These are phyloP conservation scores for Alternaria viburni DNA, from an alignment of 2,329 filamentous ascomycete genomes.

Conservation along the genomic window DNA sequence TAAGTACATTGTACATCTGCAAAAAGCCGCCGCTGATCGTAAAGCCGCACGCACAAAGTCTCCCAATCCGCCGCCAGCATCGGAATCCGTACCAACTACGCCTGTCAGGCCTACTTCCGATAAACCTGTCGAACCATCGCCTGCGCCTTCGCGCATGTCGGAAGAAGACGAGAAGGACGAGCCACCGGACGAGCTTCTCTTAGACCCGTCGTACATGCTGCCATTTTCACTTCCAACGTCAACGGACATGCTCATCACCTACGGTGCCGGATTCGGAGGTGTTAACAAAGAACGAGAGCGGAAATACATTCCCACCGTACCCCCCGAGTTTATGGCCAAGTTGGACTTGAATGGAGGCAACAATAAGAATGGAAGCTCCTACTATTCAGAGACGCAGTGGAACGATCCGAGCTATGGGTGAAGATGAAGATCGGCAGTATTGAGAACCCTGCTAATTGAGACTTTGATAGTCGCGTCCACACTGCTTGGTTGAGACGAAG, in stretches of 20 bases:
- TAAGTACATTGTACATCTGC: slow-evolving; percentile 82
- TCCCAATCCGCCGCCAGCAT: slow-evolving; percentile 47
- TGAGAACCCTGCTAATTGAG: slow-evolving; percentile 7
- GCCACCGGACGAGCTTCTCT: slow-evolving; percentile 74
- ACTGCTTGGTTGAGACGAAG: slow-evolving; percentile 8
- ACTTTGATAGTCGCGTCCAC: slow-evolving; percentile 7
- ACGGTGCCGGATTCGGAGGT: slow-evolving; percentile 92
- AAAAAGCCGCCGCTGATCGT: slow-evolving; percentile 70
- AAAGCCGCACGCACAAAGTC: slow-evolving; percentile 44
- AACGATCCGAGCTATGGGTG: slow-evolving; percentile 44
- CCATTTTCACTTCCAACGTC: slow-evolving; percentile 95
- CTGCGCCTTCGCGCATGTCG: slow-evolving; percentile 41
- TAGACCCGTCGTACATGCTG: slow-evolving; percentile 90
- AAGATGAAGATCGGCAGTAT: slow-evolving; percentile 13
- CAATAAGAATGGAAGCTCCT: slow-evolving; percentile 39
- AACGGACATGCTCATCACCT: slow-evolving; percentile 96
- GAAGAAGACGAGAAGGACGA: slow-evolving; percentile 69
- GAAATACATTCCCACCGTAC: slow-evolving; percentile 95
- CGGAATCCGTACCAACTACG: slow-evolving; percentile 39
- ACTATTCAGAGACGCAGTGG: slow-evolving; percentile 43
- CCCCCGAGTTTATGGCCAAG: slow-evolving; percentile 89
- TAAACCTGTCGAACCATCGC: slow-evolving; percentile 34
- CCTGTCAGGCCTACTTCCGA: slow-evolving; percentile 37
- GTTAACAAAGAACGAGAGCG: slow-evolving; percentile 88
- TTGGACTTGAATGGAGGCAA: slow-evolving; percentile 66